phyloP scores from a whole-genome alignment of 2,329 filamentous ascomycete species.

The Penicillium rolfsii region DNA sequence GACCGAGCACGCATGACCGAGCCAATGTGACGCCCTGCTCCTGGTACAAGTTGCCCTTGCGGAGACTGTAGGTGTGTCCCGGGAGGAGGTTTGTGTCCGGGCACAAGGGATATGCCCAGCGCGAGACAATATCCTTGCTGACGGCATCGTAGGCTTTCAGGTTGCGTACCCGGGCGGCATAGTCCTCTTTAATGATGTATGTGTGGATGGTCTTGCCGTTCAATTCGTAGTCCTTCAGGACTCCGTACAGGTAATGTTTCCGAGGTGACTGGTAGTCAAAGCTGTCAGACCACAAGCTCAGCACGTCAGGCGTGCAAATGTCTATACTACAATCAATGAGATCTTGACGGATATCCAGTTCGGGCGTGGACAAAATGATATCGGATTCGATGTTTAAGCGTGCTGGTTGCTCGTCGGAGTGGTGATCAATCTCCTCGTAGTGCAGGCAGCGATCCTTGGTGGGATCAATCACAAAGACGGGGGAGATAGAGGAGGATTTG shows the following conservation, averaged over 20 bases:
- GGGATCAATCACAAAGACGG: conserved; percentile 84
- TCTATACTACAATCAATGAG: conserved; percentile 94
- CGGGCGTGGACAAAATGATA: conserved; percentile 71
- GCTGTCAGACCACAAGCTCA: conserved; percentile 94
- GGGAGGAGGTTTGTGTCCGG: conserved; percentile 85
- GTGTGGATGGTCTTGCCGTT: conserved; percentile 97
- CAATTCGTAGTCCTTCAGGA: conserved; percentile 93
- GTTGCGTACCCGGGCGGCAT: conserved; percentile 83
- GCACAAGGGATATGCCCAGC: conserved; percentile 87
- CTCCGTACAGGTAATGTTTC: conserved; percentile 85
- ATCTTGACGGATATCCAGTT: conserved; percentile 83
- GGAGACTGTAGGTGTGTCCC: conserved; percentile 74
- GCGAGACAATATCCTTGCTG: conserved; percentile 78
- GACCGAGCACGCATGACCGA: conserved; percentile 69
- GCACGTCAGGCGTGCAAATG: conserved; percentile 93
- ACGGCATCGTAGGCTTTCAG: conserved; percentile 89
- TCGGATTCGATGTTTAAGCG: conserved; percentile 73
- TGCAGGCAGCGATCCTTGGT: conserved; percentile 81
- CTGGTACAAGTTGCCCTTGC: conserved; percentile 71
- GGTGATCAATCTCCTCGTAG: conserved; percentile 85
- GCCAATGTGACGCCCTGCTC: conserved; percentile 77
- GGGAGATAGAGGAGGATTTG: conserved; percentile 73
- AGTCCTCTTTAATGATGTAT: conserved; percentile 79
- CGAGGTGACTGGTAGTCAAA: conserved; percentile 94
- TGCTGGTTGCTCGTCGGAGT: conserved; percentile 53